Conservation (phyloP, 192 early-diverging fungal genomes). For the Rhizophagus prolifer region DNA sequence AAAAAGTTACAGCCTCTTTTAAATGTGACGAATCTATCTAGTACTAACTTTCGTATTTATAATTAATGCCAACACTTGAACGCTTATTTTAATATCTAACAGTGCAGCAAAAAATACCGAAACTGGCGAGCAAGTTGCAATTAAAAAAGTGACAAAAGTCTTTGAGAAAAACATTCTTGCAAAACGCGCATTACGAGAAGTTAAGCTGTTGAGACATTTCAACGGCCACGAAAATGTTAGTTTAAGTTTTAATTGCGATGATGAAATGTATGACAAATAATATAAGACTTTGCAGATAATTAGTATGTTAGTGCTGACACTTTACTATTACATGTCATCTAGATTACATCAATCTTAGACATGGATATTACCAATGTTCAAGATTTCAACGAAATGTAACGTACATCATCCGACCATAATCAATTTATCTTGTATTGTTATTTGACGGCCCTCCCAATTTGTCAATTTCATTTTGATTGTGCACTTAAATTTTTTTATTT, state of each 20-base stretch:
- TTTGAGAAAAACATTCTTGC: constrained; percentile 91
- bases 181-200: constrained; percentile 90
- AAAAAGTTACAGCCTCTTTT: neutral
- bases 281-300: neutral
- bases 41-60: neutral
- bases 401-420: constrained; percentile 13
- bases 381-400: constrained; percentile 89
- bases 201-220: constrained; percentile 93
- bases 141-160: constrained; percentile 75
- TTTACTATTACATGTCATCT: constrained; percentile 11
- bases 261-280: neutral
- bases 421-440: neutral
- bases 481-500: neutral
- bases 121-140: constrained; percentile 83
- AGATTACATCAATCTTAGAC: constrained; percentile 86
- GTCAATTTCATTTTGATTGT: neutral
- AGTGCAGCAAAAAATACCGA: constrained; percentile 85
- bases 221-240: constrained; percentile 91
- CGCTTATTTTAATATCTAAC: neutral
- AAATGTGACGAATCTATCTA: neutral
- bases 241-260: neutral
- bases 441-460: neutral
- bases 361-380: constrained; percentile 85
- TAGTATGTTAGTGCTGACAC: constrained; percentile 5
- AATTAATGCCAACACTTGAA: neutral